phyloP scores from a whole-genome alignment of 352 stramenopile species.

The Phytophthora tentaculata region DNA sequence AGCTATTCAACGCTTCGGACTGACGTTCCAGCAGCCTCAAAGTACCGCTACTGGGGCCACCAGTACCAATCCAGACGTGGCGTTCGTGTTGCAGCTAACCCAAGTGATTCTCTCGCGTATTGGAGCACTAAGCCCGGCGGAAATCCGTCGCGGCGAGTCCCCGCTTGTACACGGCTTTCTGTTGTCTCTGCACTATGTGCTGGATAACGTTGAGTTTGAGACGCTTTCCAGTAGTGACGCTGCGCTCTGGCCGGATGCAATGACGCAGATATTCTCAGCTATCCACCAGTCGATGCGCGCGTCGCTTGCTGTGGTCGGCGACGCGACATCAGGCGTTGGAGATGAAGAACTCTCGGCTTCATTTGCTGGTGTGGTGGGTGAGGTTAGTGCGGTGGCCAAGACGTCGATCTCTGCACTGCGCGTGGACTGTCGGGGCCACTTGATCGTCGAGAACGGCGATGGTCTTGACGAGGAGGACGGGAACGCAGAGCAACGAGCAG shows the following conservation, averaged over 20 bases:
- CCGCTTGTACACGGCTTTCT: slow-evolving; percentile 81
- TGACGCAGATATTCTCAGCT: slow-evolving; percentile 56
- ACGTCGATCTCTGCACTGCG: slow-evolving; percentile 59
- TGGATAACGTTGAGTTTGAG: slow-evolving; percentile 67
- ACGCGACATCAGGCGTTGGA: slow-evolving; percentile 70
- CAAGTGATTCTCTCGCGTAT: slow-evolving; percentile 56
- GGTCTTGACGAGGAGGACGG: slow-evolving; percentile 47
- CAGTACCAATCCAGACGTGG: slow-evolving; percentile 35
- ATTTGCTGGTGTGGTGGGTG: slow-evolving; percentile 68
- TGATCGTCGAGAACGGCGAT: slow-evolving; percentile 64
- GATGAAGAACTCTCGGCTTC: slow-evolving; percentile 68
- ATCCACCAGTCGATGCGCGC: slow-evolving; percentile 70
- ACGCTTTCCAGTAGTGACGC: slow-evolving; percentile 29
- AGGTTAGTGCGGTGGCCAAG: slow-evolving; percentile 65
- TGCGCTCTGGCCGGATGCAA: slow-evolving; percentile 50
- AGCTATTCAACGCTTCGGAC: slow-evolving; percentile 48
- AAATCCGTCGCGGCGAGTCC: slow-evolving; percentile 53
- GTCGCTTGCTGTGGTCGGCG: slow-evolving; percentile 74
- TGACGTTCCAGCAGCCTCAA: slow-evolving; percentile 40
- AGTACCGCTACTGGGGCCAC: slow-evolving; percentile 5
- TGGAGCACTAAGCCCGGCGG: slow-evolving; percentile 30
- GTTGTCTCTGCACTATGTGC: slow-evolving; percentile 75
- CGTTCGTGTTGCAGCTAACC: slow-evolving; percentile 67
- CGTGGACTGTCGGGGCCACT: slow-evolving; percentile 82
- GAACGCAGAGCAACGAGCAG: slow-evolving; percentile 74